phyloP scores from a whole-genome alignment of 1,139 yeast species.

The Kluyveromyces sp. region DNA sequence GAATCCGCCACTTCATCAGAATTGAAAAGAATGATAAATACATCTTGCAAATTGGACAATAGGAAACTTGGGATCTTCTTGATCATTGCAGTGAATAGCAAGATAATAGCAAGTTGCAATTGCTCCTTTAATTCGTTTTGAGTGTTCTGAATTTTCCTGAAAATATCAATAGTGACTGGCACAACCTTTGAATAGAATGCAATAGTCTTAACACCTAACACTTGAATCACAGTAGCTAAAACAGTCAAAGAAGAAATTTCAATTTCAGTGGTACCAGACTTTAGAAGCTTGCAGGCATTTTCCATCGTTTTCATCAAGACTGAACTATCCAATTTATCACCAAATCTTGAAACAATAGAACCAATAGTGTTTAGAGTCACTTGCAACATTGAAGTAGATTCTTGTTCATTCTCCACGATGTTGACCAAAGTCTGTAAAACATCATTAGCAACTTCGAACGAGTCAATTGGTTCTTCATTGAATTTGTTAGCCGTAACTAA shows the following conservation, averaged over 20 bases:
- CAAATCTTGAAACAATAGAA: constrained; percentile 55
- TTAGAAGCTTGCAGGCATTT: constrained; percentile 43
- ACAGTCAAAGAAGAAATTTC: constrained; percentile 69
- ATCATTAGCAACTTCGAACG: constrained; percentile 41
- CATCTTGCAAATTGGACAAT: constrained; percentile 56
- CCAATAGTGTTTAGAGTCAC: constrained; percentile 66
- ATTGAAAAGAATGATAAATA: constrained; percentile 49
- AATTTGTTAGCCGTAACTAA: constrained; percentile 61
- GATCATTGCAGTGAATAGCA: constrained; percentile 65
- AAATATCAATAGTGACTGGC: constrained; percentile 61
- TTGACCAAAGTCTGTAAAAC: constrained; percentile 43
- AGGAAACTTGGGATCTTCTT: constrained; percentile 85
- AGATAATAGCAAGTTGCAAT: constrained; percentile 59
- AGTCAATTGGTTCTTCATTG: constrained; percentile 56
- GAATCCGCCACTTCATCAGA: constrained; percentile 51
- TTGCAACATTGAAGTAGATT: constrained; percentile 48
- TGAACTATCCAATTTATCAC: constrained; percentile 41
- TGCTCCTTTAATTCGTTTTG: constrained; percentile 28
- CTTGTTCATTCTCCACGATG: constrained; percentile 35
- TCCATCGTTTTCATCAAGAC: constrained; percentile 43
- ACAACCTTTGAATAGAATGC: constrained; percentile 80
- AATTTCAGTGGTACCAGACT: constrained; percentile 50
- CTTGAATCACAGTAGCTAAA: constrained; percentile 59
- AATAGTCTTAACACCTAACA: constrained; percentile 78
- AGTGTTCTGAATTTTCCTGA: constrained; percentile 35